Conservation (phyloP, 2,329 filamentous ascomycete genomes). For the Botrytis hyacinthi region DNA sequence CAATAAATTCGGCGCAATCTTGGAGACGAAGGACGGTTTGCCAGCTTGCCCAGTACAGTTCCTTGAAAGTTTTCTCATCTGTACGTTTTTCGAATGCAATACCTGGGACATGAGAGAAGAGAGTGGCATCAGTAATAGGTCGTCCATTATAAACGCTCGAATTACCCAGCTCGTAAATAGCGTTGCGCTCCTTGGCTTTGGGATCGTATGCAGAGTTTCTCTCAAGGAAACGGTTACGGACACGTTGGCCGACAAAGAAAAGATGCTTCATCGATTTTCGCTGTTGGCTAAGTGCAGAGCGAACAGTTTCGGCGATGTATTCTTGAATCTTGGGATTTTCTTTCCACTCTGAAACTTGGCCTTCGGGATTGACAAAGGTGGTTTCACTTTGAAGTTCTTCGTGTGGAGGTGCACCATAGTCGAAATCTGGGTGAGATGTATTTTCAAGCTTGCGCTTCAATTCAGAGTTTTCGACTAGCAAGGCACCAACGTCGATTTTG, state of each 20-base stretch:
- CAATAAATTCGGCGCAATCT: constrained; percentile 20
- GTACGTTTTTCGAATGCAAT: constrained; percentile 19
- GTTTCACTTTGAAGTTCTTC: constrained; percentile 19
- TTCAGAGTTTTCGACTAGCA: constrained; percentile 20
- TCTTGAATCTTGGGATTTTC: constrained; percentile 17
- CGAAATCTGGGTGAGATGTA: background rate
- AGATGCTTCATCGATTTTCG: constrained; percentile 21
- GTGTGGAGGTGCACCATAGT: constrained; percentile 10
- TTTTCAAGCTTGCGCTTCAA: constrained; percentile 15
- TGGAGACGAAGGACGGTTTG: constrained; percentile 15
- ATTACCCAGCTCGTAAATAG: constrained; percentile 17
- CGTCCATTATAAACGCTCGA: constrained; percentile 20
- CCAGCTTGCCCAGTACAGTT: constrained; percentile 20
- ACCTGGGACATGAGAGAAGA: constrained; percentile 16
- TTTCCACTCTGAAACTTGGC: constrained; percentile 13
- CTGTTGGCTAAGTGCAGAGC: constrained; percentile 14
- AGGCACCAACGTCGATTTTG: constrained; percentile 19
- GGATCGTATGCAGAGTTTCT: constrained; percentile 17
- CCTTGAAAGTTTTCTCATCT: constrained; percentile 18
- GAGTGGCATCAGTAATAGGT: constrained; percentile 19
- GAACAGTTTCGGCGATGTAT: constrained; percentile 13
- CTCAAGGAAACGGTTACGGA: constrained; percentile 19
- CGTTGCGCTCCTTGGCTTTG: constrained; percentile 13
- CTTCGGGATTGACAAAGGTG: constrained; percentile 10
- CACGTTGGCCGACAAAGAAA: constrained; percentile 20